These are phyloP conservation scores for Tillandsia leiboldiana DNA, from an alignment of 176 grass and related monocot genomes.

Conservation along the genomic window DNA sequence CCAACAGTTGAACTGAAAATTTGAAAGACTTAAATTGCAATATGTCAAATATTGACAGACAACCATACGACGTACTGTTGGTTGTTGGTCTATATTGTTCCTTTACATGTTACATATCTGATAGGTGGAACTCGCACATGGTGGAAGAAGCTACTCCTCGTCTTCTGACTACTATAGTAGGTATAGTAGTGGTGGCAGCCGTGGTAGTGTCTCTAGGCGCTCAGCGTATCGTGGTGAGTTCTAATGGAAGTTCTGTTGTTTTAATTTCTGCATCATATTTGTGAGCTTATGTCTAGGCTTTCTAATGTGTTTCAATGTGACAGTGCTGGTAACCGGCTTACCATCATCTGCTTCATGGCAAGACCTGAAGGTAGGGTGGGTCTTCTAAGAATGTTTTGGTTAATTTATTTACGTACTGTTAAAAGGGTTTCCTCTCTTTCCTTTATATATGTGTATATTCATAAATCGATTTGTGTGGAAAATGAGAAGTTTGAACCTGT, in stretches of 20 bases:
- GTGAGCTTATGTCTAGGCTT: neutral
- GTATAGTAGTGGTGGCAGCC: conserved; percentile 42
- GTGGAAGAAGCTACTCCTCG: conserved; percentile 65
- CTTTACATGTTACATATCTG: conserved; percentile 6
- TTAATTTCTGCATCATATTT: neutral
- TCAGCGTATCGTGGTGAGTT: conserved; percentile 62
- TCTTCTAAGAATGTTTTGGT: too few relatives aligned
- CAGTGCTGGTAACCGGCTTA: conserved; percentile 72
- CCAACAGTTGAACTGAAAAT: too few relatives aligned
- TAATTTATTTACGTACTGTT: too few relatives aligned
- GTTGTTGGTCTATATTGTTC: neutral
- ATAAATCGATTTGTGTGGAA: too few relatives aligned
- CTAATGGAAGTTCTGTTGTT: conserved; percentile 7
- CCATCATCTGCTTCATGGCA: conserved; percentile 99
- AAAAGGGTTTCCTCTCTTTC: too few relatives aligned
- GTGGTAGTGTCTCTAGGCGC: conserved; percentile 70
- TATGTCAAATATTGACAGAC: too few relatives aligned
- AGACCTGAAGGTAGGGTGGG: conserved; percentile 65
- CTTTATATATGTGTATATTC: too few relatives aligned
- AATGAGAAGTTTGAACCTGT: too few relatives aligned
- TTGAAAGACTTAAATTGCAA: too few relatives aligned
- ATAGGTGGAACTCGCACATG: conserved; percentile 89
- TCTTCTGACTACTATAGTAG: conserved; percentile 36
- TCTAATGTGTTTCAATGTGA: neutral
- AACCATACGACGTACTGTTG: neutral